Evolutionary conservation across 441 rosid species (phyloP).

Genomic region (Melastoma candidum): DNA sequence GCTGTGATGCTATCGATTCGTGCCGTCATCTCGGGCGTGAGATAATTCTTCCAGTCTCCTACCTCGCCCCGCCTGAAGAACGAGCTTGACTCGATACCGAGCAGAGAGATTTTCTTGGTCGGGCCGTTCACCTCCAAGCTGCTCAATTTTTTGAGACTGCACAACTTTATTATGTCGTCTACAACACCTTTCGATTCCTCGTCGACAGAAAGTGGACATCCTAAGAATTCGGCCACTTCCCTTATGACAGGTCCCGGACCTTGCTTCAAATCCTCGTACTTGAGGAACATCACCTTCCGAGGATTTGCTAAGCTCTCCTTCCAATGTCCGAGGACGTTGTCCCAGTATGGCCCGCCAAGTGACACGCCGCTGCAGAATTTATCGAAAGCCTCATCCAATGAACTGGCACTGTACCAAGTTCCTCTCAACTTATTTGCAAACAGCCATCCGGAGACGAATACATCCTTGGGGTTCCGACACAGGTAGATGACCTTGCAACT

Average conservation of each 20-base stretch:
- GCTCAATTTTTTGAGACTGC: conserved; percentile 42
- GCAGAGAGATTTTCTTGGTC: too few relatives aligned
- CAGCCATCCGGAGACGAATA: conserved; percentile 10
- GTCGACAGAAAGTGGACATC: conserved; percentile 26
- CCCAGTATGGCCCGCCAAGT: too few relatives aligned
- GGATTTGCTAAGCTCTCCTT: conserved; percentile 32
- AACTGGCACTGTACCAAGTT: too few relatives aligned
- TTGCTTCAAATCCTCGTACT: conserved; percentile 34
- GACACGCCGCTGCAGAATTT: too few relatives aligned
- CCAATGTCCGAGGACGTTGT: conserved; percentile 17
- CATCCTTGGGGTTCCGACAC: conserved; percentile 67
- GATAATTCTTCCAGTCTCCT: conserved; percentile 6
- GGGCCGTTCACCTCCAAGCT: conserved; percentile 3
- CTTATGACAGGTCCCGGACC: conserved; percentile 23
- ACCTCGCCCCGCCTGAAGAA: conserved; percentile 6
- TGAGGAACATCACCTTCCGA: conserved; percentile 26
- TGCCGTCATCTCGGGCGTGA: not conserved
- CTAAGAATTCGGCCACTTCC: conserved; percentile 35
- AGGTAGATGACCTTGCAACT: conserved; percentile 48
- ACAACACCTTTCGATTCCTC: conserved; percentile 25
- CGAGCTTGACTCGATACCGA: too few relatives aligned
- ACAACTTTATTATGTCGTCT: conserved; percentile 35
- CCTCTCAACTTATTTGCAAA: too few relatives aligned
- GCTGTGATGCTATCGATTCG: conserved; percentile 1
- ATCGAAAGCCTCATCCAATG: too few relatives aligned